phyloP scores from a whole-genome alignment of 352 stramenopile genomes.

The Globisporangium nagaii region DNA sequence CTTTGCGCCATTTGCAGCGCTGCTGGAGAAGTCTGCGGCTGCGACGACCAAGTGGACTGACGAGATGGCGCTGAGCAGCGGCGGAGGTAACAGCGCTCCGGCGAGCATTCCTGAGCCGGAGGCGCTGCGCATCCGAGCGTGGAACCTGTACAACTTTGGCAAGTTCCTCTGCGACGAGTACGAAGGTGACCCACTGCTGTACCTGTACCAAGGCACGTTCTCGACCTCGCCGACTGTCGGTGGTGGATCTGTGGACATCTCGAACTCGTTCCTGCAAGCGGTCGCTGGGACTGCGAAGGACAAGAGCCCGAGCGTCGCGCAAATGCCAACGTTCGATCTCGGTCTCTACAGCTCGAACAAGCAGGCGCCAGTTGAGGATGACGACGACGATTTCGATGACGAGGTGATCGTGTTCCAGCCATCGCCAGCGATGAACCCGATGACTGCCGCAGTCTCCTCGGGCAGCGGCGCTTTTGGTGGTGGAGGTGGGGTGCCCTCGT shows the following conservation, averaged over 20 bases:
- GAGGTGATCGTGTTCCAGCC: conserved; percentile 85
- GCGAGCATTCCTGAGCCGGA: conserved; percentile 33
- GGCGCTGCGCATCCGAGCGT: conserved; percentile 43
- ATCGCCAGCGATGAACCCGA: conserved; percentile 28
- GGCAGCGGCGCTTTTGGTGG: conserved; percentile 29
- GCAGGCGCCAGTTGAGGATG: conserved; percentile 19
- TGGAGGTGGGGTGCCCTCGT: background rate
- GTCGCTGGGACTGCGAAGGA: background rate
- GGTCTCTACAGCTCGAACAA: conserved; percentile 21
- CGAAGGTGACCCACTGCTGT: conserved; percentile 57
- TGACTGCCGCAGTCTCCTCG: conserved; percentile 16
- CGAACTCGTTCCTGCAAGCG: conserved; percentile 14
- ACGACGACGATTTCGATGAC: conserved; percentile 78
- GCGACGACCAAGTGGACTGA: conserved; percentile 19
- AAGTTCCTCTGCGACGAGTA: conserved; percentile 57
- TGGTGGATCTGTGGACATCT: background rate
- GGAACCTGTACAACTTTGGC: conserved; percentile 57
- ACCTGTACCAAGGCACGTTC: conserved; percentile 31
- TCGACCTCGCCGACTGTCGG: conserved; percentile 21
- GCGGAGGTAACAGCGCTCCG: background rate
- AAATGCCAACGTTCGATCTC: conserved; percentile 21
- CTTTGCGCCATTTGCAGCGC: conserved; percentile 44
- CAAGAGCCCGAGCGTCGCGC: conserved; percentile 1
- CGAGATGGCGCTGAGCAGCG: conserved; percentile 10
- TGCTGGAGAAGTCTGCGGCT: conserved; percentile 14